phyloP scores from a whole-genome alignment of 2,329 filamentous ascomycete genomes.

The Myriangium duriaei region DNA sequence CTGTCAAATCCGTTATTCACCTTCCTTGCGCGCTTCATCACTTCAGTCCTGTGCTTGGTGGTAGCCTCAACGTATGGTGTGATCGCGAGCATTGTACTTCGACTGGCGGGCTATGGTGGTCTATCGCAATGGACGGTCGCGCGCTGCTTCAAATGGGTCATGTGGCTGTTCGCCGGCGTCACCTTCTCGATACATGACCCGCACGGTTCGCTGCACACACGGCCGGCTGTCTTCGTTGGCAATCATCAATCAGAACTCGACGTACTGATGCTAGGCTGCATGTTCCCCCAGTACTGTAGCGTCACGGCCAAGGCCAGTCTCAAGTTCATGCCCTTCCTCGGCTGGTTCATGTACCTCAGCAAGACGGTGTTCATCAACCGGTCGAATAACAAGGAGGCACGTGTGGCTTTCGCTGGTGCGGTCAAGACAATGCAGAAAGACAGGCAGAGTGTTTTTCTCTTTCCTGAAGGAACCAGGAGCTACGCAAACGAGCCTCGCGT shows the following conservation, averaged over 20 bases:
- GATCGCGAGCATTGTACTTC: slow-evolving; percentile 57
- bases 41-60: slow-evolving; percentile 28
- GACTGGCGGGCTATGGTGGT: slow-evolving; percentile 57
- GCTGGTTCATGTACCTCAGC: slow-evolving; percentile 81
- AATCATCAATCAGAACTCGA: slow-evolving; percentile 67
- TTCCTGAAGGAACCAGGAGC: slow-evolving; percentile 84
- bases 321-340: slow-evolving; percentile 68
- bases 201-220: slow-evolving; percentile 46
- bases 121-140: slow-evolving; percentile 77
- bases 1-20: slow-evolving; percentile 28
- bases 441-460: slow-evolving; percentile 63
- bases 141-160: slow-evolving; percentile 66
- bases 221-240: slow-evolving; percentile 81
- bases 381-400: slow-evolving; percentile 66
- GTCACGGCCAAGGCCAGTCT: slow-evolving; percentile 86
- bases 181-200: slow-evolving; percentile 59
- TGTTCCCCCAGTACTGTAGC: slow-evolving; percentile 85
- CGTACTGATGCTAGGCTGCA: slow-evolving; percentile 74
- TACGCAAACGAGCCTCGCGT: slow-evolving; percentile 71
- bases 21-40: slow-evolving; percentile 54
- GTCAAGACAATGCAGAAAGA: slow-evolving; percentile 63
- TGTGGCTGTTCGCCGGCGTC: slow-evolving; percentile 64
- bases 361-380: slow-evolving; percentile 94
- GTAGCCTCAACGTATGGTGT: slow-evolving; percentile 58
- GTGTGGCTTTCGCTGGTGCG: slow-evolving; percentile 74